Evolutionary conservation across 768 basidiomycete genomes (phyloP).

Genomic region (Rhizopogon vinicolor): DNA sequence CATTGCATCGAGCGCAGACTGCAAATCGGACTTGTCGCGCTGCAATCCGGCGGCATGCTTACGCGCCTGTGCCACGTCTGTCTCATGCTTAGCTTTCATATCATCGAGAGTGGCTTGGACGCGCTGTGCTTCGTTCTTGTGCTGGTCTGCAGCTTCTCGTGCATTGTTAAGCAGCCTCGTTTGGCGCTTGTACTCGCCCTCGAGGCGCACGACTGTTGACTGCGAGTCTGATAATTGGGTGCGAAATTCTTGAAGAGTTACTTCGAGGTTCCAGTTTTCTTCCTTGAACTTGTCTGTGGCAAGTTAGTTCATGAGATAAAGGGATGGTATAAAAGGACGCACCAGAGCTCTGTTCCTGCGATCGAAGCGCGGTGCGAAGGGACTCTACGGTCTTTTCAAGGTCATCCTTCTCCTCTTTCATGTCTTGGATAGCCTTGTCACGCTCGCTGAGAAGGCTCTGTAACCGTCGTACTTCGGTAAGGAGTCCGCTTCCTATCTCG

Average conservation of each 20-base stretch:
- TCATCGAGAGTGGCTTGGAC: slow-evolving; percentile 61
- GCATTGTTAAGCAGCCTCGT: slow-evolving; percentile 67
- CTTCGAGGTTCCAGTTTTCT: slow-evolving; percentile 99
- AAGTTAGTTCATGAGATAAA: not conserved
- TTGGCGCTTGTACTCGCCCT: slow-evolving; percentile 80
- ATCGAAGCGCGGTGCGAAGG: slow-evolving; percentile 65
- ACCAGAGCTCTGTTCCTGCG: slow-evolving; percentile 82
- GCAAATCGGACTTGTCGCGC: slow-evolving; percentile 90
- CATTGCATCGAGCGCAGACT: slow-evolving; percentile 70
- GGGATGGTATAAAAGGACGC: slow-evolving; percentile 14
- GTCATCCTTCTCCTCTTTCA: slow-evolving; percentile 90
- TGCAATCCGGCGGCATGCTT: slow-evolving; percentile 83
- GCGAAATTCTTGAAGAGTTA: slow-evolving; percentile 82
- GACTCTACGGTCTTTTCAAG: slow-evolving; percentile 76
- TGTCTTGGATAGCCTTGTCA: slow-evolving; percentile 88
- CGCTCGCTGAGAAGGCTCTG: slow-evolving; percentile 89
- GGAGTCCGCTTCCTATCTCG: slow-evolving; percentile 90
- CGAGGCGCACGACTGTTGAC: slow-evolving; percentile 60
- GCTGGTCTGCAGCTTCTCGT: slow-evolving; percentile 73
- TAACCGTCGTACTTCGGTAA: slow-evolving; percentile 87
- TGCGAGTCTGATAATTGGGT: slow-evolving; percentile 64
- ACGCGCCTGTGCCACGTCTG: slow-evolving; percentile 87
- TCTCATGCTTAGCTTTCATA: slow-evolving; percentile 88
- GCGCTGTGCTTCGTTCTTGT: slow-evolving; percentile 84
- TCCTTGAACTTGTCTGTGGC: slow-evolving; percentile 88